Evolutionary conservation across 192 early-diverging fungal genomes (phyloP).

Genomic region (Backusella parvicylindrica): DNA sequence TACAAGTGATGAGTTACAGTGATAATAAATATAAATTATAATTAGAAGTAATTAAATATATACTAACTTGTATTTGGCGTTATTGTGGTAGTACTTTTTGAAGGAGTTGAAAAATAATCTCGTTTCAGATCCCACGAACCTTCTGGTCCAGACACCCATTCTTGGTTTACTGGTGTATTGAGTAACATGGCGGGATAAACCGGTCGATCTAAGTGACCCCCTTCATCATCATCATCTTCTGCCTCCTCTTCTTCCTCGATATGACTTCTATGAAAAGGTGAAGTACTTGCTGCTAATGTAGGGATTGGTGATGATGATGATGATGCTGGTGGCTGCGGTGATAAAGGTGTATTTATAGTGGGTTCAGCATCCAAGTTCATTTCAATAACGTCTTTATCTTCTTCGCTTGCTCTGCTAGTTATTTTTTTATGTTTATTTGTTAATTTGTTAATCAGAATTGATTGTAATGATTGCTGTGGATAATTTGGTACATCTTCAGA

Average conservation of each 20-base stretch:
- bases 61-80: neutral
- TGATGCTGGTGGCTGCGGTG: neutral
- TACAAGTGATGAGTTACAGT: neutral
- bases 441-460: slow-evolving; percentile 15
- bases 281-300: too few species aligned
- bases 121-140: neutral
- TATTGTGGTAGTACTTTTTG: neutral
- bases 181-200: slow-evolving; percentile 12
- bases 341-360: neutral
- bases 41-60: neutral
- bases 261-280: neutral
- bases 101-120: neutral
- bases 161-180: neutral
- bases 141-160: neutral
- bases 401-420: neutral
- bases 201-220: neutral
- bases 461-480: slow-evolving; percentile 11
- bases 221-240: neutral
- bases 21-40: neutral
- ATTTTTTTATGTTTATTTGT: slow-evolving; percentile 15
- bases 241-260: neutral
- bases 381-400: slow-evolving; percentile 27
- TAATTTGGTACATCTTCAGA: neutral
- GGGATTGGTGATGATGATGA: neutral
- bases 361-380: slow-evolving; percentile 12